These are phyloP conservation scores for Dipsacomyces acuminosporus DNA, from an alignment of 371 early-diverging fungal genomes.

Conservation along the genomic window DNA sequence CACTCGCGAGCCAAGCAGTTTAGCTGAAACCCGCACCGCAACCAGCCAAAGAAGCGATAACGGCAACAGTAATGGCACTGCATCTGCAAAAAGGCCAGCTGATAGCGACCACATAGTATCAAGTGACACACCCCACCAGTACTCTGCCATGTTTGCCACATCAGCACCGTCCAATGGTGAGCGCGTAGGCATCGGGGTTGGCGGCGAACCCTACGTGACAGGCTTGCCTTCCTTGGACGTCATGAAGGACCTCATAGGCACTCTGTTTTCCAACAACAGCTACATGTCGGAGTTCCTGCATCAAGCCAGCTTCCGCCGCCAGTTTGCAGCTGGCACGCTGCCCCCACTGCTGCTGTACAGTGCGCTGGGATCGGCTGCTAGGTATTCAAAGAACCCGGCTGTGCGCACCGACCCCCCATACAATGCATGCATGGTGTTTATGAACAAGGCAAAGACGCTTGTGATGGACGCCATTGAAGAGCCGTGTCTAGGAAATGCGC, in stretches of 20 bases:
- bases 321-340: constrained; percentile 33
- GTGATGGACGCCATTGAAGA: constrained; percentile 39
- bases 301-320: constrained; percentile 28
- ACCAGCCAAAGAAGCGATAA: constrained; percentile 1
- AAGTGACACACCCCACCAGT: neutral
- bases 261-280: constrained; percentile 18
- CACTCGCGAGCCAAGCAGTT: neutral
- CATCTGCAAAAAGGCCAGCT: constrained; percentile 7
- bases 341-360: constrained; percentile 40
- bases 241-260: constrained; percentile 29
- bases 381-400: constrained; percentile 35
- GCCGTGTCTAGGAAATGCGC: constrained; percentile 43
- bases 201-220: neutral
- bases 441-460: constrained; percentile 31
- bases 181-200: neutral
- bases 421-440: constrained; percentile 30
- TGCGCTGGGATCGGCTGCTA: constrained; percentile 34
- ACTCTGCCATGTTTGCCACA: neutral
- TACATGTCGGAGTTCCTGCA: constrained; percentile 22
- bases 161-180: constrained; percentile 2
- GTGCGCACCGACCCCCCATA: constrained; percentile 42
- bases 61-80: neutral
- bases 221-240: constrained; percentile 17
- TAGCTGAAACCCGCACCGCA: too few relatives aligned
- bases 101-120: too few relatives aligned